Evolutionary conservation across 2,329 filamentous ascomycete species (phyloP).

Genomic region (Aspergillus sp.): DNA sequence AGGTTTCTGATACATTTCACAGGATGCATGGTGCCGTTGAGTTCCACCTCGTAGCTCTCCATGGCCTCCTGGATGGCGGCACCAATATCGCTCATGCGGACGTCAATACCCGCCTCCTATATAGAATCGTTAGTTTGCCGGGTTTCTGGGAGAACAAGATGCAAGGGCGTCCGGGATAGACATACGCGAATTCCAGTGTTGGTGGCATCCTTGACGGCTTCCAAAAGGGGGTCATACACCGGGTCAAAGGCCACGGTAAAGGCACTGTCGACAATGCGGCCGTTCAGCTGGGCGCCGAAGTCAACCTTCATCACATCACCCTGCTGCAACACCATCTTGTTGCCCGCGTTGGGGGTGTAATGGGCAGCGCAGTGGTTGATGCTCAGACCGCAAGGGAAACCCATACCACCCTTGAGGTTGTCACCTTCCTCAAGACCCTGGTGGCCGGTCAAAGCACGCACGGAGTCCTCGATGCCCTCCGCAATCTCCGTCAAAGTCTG

Average conservation of each 20-base stretch:
- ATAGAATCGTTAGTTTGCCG: slow-evolving; percentile 13
- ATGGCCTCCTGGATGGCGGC: slow-evolving; percentile 83
- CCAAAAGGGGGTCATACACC: slow-evolving; percentile 66
- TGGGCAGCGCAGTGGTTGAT: slow-evolving; percentile 84
- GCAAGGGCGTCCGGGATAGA: not conserved
- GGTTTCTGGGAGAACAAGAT: not conserved
- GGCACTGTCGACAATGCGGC: slow-evolving; percentile 69
- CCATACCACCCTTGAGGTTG: slow-evolving; percentile 75
- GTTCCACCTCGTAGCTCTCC: slow-evolving; percentile 88
- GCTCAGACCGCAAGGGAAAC: slow-evolving; percentile 81
- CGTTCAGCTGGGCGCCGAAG: slow-evolving; percentile 70
- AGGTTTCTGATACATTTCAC: slow-evolving; percentile 85
- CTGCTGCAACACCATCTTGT: slow-evolving; percentile 68
- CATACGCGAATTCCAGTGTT: slow-evolving; percentile 69
- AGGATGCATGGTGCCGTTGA: slow-evolving; percentile 74
- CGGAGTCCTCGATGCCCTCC: slow-evolving; percentile 81
- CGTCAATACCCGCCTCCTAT: slow-evolving; percentile 85
- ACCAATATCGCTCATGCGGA: slow-evolving; percentile 81
- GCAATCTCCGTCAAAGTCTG: slow-evolving; percentile 79
- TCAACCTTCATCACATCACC: slow-evolving; percentile 73
- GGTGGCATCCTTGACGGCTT: slow-evolving; percentile 66
- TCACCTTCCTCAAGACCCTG: slow-evolving; percentile 76
- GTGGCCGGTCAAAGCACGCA: slow-evolving; percentile 74
- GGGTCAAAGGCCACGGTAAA: slow-evolving; percentile 70
- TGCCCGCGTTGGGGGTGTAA: slow-evolving; percentile 83